phyloP scores from a whole-genome alignment of 1,139 yeast genomes.

The Dujonia santamariae region DNA sequence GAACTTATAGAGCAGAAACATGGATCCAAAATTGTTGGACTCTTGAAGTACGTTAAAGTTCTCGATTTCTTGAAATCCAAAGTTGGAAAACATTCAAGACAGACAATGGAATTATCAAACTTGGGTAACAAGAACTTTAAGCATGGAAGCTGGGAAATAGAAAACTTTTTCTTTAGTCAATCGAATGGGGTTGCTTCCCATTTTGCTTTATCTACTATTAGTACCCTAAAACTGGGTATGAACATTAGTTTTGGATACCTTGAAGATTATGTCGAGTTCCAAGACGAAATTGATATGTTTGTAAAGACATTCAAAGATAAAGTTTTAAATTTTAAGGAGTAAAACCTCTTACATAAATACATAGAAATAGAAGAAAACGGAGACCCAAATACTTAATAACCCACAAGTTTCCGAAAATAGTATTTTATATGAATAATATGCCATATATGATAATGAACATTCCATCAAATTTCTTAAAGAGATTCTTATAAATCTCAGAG shows the following conservation, averaged over 20 bases:
- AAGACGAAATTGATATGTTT: conserved; percentile 3
- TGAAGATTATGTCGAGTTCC: conserved; percentile 13
- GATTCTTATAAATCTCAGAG: too few relatives aligned
- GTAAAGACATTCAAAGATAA: conserved; percentile 3
- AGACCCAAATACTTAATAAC: too few relatives aligned
- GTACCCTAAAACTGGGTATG: conserved; percentile 19
- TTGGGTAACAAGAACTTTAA: conserved; percentile 17
- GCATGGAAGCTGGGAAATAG: conserved; percentile 15
- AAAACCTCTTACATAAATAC: too few relatives aligned
- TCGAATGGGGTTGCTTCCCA: conserved; percentile 19
- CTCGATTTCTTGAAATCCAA: conserved; percentile 11
- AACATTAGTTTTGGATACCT: conserved; percentile 19
- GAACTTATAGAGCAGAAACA: conserved; percentile 11
- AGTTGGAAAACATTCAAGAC: conserved; percentile 11
- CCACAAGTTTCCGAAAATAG: too few relatives aligned
- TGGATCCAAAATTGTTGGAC: conserved; percentile 18
- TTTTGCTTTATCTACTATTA: conserved; percentile 19
- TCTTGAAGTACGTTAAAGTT: conserved; percentile 15
- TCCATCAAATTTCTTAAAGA: too few relatives aligned
- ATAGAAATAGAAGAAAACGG: too few relatives aligned
- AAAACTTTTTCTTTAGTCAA: conserved; percentile 25
- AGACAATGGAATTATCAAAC: conserved; percentile 26
- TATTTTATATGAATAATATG: too few relatives aligned
- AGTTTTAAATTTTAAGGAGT: not conserved
- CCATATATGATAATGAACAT: too few relatives aligned